Evolutionary conservation across 768 basidiomycete species (phyloP).

Genomic region (Mrakia blollopis): DNA sequence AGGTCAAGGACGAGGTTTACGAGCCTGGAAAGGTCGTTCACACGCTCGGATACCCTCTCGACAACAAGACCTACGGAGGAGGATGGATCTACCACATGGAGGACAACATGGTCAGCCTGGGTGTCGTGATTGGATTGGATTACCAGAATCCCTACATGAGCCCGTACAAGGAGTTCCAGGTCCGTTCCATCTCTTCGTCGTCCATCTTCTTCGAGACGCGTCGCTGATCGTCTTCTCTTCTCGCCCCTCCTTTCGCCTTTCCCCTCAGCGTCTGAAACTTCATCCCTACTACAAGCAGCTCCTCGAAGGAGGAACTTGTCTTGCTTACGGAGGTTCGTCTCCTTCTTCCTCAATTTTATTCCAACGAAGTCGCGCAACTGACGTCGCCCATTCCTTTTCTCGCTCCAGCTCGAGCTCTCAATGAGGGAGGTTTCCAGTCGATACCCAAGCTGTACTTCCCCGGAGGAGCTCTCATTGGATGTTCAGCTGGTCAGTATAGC

Average conservation of each 20-base stretch:
- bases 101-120: conserved; percentile 79
- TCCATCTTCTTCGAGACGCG: background rate
- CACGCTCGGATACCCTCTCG: conserved; percentile 89
- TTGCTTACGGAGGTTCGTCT: conserved; percentile 65
- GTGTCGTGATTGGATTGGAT: conserved; percentile 88
- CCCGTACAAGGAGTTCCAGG: conserved; percentile 91
- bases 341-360: background rate
- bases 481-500: conserved; percentile 56
- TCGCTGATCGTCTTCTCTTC: background rate
- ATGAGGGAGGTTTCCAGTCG: conserved; percentile 90
- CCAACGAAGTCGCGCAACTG: background rate
- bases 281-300: conserved; percentile 86
- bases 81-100: conserved; percentile 96
- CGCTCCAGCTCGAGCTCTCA: conserved; percentile 64
- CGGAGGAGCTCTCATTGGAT: conserved; percentile 89
- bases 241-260: background rate
- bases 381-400: background rate
- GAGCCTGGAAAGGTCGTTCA: conserved; percentile 81
- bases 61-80: conserved; percentile 79
- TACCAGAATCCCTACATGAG: conserved; percentile 89
- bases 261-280: conserved; percentile 76
- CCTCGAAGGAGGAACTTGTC: conserved; percentile 66
- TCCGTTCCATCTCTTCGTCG: conserved; percentile 42
- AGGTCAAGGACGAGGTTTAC: conserved; percentile 62
- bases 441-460: conserved; percentile 84